These are phyloP conservation scores for Monilinia fructigena DNA, from an alignment of 2,329 filamentous ascomycete species.

Conservation along the genomic window DNA sequence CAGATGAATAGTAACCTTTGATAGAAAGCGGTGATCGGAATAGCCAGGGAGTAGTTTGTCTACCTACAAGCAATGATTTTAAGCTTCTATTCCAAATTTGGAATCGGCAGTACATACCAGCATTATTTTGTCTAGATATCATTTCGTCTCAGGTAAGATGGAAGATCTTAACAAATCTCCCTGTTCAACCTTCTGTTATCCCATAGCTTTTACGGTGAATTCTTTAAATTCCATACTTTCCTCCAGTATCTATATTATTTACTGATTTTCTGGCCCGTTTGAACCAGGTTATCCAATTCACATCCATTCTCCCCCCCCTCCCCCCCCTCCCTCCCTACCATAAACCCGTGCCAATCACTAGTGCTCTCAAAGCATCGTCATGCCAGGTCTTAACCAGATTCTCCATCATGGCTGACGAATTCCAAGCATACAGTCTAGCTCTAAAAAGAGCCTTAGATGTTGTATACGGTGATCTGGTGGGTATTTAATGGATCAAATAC, in stretches of 20 bases:
- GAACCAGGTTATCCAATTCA: not conserved
- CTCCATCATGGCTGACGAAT: not conserved
- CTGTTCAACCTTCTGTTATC: not conserved
- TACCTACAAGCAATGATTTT: not conserved
- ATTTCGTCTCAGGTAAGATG: not conserved
- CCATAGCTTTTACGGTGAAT: not conserved
- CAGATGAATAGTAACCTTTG: not conserved
- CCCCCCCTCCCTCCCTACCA: not conserved
- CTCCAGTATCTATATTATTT: not conserved
- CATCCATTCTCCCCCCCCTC: slow-evolving; percentile 3
- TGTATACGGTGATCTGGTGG: not conserved
- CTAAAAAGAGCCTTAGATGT: not conserved
- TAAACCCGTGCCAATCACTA: not conserved
- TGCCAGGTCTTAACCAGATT: not conserved
- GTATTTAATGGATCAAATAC: not conserved
- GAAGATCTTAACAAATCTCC: not conserved
- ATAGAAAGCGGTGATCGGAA: not conserved
- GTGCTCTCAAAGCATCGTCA: not conserved
- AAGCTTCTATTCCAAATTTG: not conserved
- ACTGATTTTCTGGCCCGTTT: not conserved
- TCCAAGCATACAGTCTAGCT: not conserved
- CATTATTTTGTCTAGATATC: not conserved
- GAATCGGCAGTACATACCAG: too few relatives aligned
- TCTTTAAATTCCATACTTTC: not conserved
- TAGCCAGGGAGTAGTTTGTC: not conserved